phyloP scores from a whole-genome alignment of 306 rosid species.

The Castanopsis chinensis region DNA sequence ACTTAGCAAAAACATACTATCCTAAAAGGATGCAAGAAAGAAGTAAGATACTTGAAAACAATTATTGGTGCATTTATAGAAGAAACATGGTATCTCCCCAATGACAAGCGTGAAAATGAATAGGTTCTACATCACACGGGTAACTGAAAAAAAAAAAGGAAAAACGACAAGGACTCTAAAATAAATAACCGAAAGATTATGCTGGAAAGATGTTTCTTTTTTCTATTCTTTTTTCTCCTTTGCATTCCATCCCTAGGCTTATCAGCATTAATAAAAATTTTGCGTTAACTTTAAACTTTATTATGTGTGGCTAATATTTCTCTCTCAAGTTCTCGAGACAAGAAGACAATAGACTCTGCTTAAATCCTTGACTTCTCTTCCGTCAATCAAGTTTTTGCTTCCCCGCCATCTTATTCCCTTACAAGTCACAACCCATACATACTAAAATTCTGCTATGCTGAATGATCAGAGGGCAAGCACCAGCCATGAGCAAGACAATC shows the following conservation, averaged over 20 bases:
- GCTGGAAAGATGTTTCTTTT: neutral
- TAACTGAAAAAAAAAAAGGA: neutral
- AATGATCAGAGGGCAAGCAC: constrained; percentile 35
- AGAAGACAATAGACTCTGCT: neutral
- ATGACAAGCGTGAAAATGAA: neutral
- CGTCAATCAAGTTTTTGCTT: constrained; percentile 14
- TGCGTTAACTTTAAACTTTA: too few species aligned
- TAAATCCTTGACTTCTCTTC: constrained; percentile 18
- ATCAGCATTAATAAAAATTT: too few species aligned
- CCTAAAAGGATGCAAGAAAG: too few species aligned
- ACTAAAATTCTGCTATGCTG: constrained; percentile 37
- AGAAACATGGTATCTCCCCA: too few species aligned
- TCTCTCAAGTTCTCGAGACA: neutral
- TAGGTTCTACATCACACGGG: neutral
- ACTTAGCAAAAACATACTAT: too few species aligned
- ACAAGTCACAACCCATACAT: neutral
- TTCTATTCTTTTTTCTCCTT: neutral
- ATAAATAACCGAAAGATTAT: neutral
- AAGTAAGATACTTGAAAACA: too few species aligned
- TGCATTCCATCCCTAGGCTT: too few species aligned
- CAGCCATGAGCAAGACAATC: constrained; percentile 27
- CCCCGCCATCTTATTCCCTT: neutral
- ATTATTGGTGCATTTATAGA: too few species aligned
- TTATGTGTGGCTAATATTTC: constrained; percentile 14
- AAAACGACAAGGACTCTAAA: neutral